Percentiles rank a stretch among this genome's conserved stretches.
These are phyloP conservation scores for Clarkia xantiana DNA, from an alignment of 345 rosid genomes.

Conservation along the genomic window DNA sequence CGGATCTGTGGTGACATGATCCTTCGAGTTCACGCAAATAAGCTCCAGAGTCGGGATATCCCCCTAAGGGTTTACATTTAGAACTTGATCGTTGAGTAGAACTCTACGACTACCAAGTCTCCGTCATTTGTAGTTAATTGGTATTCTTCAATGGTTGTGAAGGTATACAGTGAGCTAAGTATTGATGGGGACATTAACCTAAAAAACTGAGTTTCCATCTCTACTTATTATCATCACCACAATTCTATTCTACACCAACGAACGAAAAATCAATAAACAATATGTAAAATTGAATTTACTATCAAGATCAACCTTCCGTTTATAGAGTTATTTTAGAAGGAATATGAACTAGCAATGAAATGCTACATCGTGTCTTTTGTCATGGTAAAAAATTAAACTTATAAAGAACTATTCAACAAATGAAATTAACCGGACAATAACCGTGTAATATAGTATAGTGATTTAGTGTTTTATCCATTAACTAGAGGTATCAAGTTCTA, in stretches of 20 bases:
- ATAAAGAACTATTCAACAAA: neutral
- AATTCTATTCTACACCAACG: constrained; percentile 53
- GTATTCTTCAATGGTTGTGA: constrained; percentile 41
- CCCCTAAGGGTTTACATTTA: constrained; percentile 43
- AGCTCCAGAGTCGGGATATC: constrained; percentile 60
- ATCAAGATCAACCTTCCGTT: too few relatives aligned
- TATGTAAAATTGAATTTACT: too few relatives aligned
- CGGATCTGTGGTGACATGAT: constrained; percentile 45
- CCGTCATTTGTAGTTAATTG: constrained; percentile 70
- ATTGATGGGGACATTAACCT: constrained; percentile 26
- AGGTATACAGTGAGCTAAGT: neutral
- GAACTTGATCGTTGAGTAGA: constrained; percentile 63
- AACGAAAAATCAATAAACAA: neutral
- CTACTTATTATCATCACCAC: constrained; percentile 57
- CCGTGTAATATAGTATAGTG: too few relatives aligned
- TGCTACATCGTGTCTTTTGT: too few relatives aligned
- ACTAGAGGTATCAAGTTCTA: too few relatives aligned
- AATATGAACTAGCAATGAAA: too few relatives aligned
- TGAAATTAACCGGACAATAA: too few relatives aligned
- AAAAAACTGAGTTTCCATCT: constrained; percentile 40
- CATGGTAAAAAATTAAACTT: too few relatives aligned
- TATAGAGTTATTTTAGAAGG: too few relatives aligned
- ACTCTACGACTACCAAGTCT: constrained; percentile 55
- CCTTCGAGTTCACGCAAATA: constrained; percentile 21
- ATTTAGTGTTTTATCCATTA: too few relatives aligned